A percentile compares a stretch with the other conserved stretches of the same genome.
phyloP scores from a whole-genome alignment of 257 asterid species.

The Solanum lycopersicoides region DNA sequence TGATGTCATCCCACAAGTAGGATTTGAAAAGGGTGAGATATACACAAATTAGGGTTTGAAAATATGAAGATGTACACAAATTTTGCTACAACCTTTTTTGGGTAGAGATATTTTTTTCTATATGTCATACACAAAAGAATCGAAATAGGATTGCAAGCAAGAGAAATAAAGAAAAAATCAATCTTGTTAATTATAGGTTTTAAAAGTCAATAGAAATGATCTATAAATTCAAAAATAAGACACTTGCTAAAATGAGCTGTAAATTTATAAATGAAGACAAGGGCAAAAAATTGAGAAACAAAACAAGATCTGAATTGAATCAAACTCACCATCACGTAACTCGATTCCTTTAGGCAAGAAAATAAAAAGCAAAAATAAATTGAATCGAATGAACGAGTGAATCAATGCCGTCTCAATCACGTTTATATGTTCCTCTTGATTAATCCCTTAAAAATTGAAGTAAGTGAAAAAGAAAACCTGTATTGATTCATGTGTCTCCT shows the following conservation, averaged over 20 bases:
- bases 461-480: not conserved
- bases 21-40: not conserved
- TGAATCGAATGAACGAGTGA: not conserved
- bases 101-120: not conserved
- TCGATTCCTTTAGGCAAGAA: not conserved
- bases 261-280: not conserved
- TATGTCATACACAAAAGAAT: no score
- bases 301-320: no score
- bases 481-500: not conserved
- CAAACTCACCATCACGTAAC: not conserved
- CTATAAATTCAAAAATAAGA: not conserved
- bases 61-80: no score
- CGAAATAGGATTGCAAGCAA: not conserved
- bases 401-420: not conserved
- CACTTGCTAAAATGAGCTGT: no score
- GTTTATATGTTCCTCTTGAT: not conserved
- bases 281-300: not conserved
- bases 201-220: not conserved
- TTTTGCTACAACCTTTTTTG: no score
- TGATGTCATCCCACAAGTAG: not conserved
- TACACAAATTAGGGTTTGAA: not conserved
- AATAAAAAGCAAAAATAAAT: no score
- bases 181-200: not conserved
- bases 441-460: not conserved
- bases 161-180: not conserved